Conservation (phyloP, 495 filamentous ascomycete species). For the Endocarpon pusillum region DNA sequence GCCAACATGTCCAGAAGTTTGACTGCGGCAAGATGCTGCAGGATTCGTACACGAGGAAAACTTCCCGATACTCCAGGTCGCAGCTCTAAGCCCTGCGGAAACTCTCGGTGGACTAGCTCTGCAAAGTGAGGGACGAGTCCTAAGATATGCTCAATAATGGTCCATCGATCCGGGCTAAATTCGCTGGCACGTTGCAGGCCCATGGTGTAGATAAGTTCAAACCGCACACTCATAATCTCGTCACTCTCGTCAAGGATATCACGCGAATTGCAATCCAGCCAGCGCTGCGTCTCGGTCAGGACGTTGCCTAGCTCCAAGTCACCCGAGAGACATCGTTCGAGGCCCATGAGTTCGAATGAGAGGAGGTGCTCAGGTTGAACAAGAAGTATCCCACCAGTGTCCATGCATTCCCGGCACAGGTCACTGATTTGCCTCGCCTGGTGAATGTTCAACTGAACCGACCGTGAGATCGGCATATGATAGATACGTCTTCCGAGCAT, state of each 20-base stretch:
- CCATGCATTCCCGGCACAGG: conserved; percentile 30
- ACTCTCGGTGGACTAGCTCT: conserved; percentile 6
- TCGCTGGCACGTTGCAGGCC: conserved; percentile 39
- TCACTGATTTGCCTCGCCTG: conserved; percentile 15
- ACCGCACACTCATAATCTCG: conserved; percentile 41
- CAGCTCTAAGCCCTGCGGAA: conserved; percentile 25
- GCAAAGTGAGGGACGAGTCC: conserved; percentile 20
- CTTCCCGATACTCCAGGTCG: conserved; percentile 3
- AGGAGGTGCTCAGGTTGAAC: conserved; percentile 53
- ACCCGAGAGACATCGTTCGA: conserved; percentile 28
- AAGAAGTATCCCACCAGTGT: conserved; percentile 34
- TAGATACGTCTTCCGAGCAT: conserved; percentile 39
- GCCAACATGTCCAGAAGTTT: conserved; percentile 3
- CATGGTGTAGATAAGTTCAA: conserved; percentile 52
- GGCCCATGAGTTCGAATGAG: conserved; percentile 47
- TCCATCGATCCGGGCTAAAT: conserved; percentile 41
- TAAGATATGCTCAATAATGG: conserved; percentile 36
- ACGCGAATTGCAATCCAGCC: conserved; percentile 23
- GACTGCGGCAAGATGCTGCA: no score
- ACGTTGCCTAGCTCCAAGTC: conserved; percentile 10
- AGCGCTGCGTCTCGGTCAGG: conserved; percentile 24
- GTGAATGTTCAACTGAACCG: conserved; percentile 15
- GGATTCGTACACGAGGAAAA: conserved; percentile 11
- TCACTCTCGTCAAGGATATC: conserved; percentile 53
- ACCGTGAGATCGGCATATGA: conserved; percentile 44